Evolutionary conservation across 1,139 yeast genomes (phyloP), one percentile per base, ranked within the genome.

Genomic region (Zygosaccharomyces sapae): DNA sequence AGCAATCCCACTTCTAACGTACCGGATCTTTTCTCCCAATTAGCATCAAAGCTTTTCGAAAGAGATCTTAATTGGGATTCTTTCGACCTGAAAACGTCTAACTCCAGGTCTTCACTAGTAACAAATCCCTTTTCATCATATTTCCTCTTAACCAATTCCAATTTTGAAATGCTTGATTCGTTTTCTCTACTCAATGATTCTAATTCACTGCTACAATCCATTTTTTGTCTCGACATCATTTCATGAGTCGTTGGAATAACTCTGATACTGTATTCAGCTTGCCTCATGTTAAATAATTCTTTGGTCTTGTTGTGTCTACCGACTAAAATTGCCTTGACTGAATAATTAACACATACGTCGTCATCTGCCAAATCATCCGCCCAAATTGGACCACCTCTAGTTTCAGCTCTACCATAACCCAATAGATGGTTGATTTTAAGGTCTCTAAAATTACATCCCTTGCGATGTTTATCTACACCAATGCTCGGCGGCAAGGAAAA

Each of bases 401-500:
- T 51, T 3, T 66, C 66, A 20, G 59, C 54, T 30, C 70, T 69
- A 4, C 77, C 78, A 57, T 73, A 75, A 1, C 75, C 74, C 8
- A 70, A 55, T 0, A 60, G 47, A 2, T 61, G 58, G 44, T 68
- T 59, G 22, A 67, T 51, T 24, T 57, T 56, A 19, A 68, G 60
- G 1, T 56, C 44, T 62, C 55, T 73, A 41, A 62, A 61, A 36
- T 56, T 58, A 0, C 65, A 63, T 13, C 51, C 47, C 72, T 57
- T 56, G 34, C 55, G 57, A 20, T 76, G 70, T 25, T 65, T 63
- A 58, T 80, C 83, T 3, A 80, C 62, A 2, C 89, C 89, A 62
- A 80, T 68, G 20, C 85, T 74, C 8, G 89, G 88, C 0, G 89
- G 89, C 6, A 83, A 72, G 43, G 76, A 61, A 35, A 77, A 70